Evolutionary conservation across 441 rosid species (phyloP).

Genomic region (Eutrema salsugineum): DNA sequence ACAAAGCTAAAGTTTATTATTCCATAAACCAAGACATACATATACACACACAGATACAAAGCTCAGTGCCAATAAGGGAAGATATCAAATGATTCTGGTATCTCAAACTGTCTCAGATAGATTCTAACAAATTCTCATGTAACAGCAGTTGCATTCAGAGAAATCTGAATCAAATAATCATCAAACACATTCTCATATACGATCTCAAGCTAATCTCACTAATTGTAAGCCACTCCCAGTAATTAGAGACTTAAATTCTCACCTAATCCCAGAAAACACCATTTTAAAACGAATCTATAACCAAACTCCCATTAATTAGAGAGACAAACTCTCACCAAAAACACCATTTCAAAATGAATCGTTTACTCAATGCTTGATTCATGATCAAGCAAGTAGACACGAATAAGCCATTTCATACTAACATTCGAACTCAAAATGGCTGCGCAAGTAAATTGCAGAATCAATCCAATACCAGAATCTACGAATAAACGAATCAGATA

Average conservation of each 20-base stretch:
- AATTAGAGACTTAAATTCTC: neutral
- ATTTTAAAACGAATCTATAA: too few species aligned
- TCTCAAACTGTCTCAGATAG: neutral
- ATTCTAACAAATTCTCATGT: neutral
- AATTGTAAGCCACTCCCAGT: neutral
- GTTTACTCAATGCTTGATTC: neutral
- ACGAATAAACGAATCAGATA: constrained; percentile 1
- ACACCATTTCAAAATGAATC: neutral
- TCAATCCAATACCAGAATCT: neutral
- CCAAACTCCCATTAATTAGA: neutral
- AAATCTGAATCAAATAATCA: neutral
- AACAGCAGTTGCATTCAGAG: neutral
- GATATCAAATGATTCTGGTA: neutral
- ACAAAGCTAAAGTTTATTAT: neutral
- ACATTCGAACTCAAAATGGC: neutral
- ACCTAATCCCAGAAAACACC: neutral
- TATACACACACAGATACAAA: neutral
- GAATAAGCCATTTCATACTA: neutral
- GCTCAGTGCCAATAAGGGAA: neutral
- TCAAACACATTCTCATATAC: neutral
- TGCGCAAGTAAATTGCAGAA: neutral
- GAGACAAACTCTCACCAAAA: neutral
- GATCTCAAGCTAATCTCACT: neutral
- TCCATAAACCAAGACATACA: neutral
- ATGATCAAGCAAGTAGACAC: neutral